Evolutionary conservation across 805 yeast genomes (phyloP).

Genomic region (Jamesozyma gamospora): DNA sequence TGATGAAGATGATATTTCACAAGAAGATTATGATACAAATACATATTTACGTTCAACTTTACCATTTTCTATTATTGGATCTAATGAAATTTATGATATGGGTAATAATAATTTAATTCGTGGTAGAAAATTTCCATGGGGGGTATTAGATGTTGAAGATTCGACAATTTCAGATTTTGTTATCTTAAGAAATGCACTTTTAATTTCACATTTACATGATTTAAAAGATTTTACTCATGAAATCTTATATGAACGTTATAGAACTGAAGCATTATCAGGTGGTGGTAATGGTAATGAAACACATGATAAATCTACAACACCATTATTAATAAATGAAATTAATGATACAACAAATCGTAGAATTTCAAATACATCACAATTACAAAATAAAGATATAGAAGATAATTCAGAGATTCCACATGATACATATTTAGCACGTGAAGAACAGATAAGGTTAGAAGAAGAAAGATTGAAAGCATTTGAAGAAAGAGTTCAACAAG

Average conservation of each 20-base stretch:
- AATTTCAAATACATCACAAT: not conserved
- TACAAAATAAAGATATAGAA: not conserved
- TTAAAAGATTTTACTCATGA: conserved; percentile 85
- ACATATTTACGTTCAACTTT: conserved; percentile 51
- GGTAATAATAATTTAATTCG: conserved; percentile 33
- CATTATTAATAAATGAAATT: not conserved
- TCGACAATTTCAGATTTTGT: conserved; percentile 74
- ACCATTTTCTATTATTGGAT: conserved; percentile 63
- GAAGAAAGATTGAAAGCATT: conserved; percentile 80
- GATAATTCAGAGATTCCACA: conserved; percentile 7
- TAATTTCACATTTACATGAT: conserved; percentile 79
- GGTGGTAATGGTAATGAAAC: conserved; percentile 25
- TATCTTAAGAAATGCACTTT: conserved; percentile 64
- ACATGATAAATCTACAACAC: conserved; percentile 10
- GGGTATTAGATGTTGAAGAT: conserved; percentile 53
- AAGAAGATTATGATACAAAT: conserved; percentile 56
- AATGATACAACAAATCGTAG: not conserved
- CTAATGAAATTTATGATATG: conserved; percentile 47
- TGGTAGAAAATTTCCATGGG: conserved; percentile 50
- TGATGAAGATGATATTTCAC: conserved; percentile 44
- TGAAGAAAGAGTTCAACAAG: conserved; percentile 85
- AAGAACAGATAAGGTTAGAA: conserved; percentile 80
- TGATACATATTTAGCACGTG: conserved; percentile 52
- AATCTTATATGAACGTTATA: conserved; percentile 74
- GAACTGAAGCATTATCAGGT: conserved; percentile 76